Conservation (phyloP, 2,329 filamentous ascomycete genomes). For the Fusarium buxicola region DNA sequence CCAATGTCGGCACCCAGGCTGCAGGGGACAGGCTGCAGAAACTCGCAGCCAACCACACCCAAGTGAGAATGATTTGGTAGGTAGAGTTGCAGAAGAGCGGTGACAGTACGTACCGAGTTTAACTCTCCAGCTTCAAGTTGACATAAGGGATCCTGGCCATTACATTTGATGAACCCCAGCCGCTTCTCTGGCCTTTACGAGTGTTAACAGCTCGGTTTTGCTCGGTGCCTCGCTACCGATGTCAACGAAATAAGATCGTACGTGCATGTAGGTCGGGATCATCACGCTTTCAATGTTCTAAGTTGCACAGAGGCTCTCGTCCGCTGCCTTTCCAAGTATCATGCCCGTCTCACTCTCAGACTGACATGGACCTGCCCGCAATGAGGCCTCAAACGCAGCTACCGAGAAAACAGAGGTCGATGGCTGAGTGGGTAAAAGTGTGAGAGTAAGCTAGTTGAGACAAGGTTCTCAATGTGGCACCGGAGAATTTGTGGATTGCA, state of each 20-base stretch:
- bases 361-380: background rate
- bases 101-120: no score
- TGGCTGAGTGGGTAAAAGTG: conserved; percentile 3
- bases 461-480: background rate
- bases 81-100: no score
- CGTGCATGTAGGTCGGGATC: background rate
- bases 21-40: no score
- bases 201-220: no score
- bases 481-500: conserved; percentile 1
- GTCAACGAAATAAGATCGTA: background rate
- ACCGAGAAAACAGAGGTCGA: background rate
- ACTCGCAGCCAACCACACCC: no score
- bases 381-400: conserved; percentile 2
- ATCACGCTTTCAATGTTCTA: no score
- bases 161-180: no score
- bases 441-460: background rate
- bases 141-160: no score
- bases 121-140: no score
- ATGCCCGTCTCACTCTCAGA: conserved; percentile 1
- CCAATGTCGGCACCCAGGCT: no score
- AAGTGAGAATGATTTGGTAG: no score
- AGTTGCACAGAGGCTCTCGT: background rate
- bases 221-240: conserved; percentile 1
- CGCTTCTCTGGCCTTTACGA: no score
- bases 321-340: background rate